Percentiles rank a stretch among this genome's conserved stretches.
Evolutionary conservation across 176 grass and related monocot genomes (phyloP).

Genomic region (Metroxylon sagu): DNA sequence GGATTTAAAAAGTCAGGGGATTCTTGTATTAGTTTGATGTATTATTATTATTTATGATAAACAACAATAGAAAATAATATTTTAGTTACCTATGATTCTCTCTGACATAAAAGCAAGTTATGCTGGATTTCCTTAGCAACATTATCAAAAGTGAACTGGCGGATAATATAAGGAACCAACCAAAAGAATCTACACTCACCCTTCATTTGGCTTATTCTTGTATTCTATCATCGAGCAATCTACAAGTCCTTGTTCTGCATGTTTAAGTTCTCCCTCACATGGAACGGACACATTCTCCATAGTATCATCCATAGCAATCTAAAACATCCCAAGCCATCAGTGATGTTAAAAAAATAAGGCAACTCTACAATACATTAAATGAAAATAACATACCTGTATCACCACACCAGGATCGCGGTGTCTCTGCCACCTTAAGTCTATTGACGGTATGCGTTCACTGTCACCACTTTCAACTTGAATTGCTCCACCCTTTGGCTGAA

Average conservation of each 20-base stretch:
- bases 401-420: conserved; percentile 75
- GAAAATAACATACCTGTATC: conserved; percentile 56
- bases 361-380: conserved; percentile 18
- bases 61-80: no score
- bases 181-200: conserved; percentile 24
- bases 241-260: neutral
- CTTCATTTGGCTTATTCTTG: conserved; percentile 29
- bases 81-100: no score
- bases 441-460: conserved; percentile 53
- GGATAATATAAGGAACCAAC: no score
- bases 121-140: no score
- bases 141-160: no score
- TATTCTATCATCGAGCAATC: conserved; percentile 28
- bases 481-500: conserved; percentile 63
- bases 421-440: conserved; percentile 51
- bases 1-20: no score
- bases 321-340: conserved; percentile 11
- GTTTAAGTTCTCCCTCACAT: conserved; percentile 9
- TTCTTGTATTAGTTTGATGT: no score
- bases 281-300: conserved; percentile 27
- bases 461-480: conserved; percentile 56
- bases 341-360: conserved; percentile 14
- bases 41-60: no score
- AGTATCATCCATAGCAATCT: conserved; percentile 38
- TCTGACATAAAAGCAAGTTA: no score